Percentiles rank a stretch among this genome's conserved stretches.
phyloP scores from a whole-genome alignment of 352 stramenopile species.

The Globisporangium mamillatum region DNA sequence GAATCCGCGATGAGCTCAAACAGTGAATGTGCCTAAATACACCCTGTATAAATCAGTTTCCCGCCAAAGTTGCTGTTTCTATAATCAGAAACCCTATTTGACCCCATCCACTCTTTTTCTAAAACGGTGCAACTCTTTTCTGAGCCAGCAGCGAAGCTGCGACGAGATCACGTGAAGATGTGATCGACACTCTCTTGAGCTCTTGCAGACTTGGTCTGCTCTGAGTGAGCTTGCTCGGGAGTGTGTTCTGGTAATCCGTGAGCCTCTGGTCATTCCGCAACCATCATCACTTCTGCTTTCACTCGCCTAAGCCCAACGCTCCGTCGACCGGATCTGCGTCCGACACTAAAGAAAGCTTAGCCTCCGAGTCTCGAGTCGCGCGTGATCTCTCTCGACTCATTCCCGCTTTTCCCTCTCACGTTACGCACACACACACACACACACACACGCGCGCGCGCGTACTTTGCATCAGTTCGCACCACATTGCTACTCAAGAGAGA shows the following conservation, averaged over 20 bases:
- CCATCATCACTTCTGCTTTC: conserved; percentile 2
- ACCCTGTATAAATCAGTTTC: neutral
- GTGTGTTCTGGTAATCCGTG: neutral
- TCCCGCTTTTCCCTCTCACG: neutral
- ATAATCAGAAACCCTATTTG: conserved; percentile 3
- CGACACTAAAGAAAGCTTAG: neutral
- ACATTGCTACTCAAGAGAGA: no score
- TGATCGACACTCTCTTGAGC: neutral
- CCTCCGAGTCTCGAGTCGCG: neutral
- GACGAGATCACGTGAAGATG: conserved; percentile 3
- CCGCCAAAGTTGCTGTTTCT: neutral
- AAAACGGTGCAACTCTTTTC: conserved; percentile 6
- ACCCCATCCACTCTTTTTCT: no score
- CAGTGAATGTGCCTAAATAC: neutral
- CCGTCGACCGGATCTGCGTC: neutral
- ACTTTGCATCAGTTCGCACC: neutral
- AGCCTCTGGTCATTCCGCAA: neutral
- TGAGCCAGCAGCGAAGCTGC: conserved; percentile 1
- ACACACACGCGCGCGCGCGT: neutral
- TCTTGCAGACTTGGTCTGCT: neutral
- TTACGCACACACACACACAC: neutral
- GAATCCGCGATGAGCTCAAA: neutral
- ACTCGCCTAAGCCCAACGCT: neutral
- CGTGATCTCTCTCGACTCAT: conserved; percentile 7
- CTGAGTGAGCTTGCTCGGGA: neutral